Evolutionary conservation across 2,329 filamentous ascomycete species (phyloP), one percentile per base, ranked within the genome.

Genomic region (Pseudogymnoascus sp.): DNA sequence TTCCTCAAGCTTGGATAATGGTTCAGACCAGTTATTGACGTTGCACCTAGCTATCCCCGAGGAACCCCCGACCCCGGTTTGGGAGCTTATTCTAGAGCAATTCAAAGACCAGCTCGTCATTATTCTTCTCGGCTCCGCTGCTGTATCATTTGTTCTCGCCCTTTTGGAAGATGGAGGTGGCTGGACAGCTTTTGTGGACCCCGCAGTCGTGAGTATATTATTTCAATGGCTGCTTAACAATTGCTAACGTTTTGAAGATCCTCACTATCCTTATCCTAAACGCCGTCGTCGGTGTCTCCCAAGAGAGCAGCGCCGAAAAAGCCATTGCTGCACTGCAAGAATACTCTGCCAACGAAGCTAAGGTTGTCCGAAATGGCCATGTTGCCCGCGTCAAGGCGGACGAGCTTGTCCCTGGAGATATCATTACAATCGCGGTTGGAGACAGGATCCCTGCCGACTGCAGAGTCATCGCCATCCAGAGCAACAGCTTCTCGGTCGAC

Each of bases 101-200:
- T 99, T 99, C 83, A 97, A 99, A 78, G 94, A 99, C 75, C 94
- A 99, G 77, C 85, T 99, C 59, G 94, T 99, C 69, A 84, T 99
- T 62, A 99, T 99, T 70, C 82, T 99, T 21, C 84, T 99, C 60
- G 94, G 86, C 62, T 97, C 93, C 38, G 94, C 94, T 10, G 91
- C 89, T 18, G 88, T 99, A 37, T 97, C 94, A 1, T 97, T 99
- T 74, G 86, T 92, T 25, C 81, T 99, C 66, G 94, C 94, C 25
- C 82, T 99, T 11, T 92, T 99, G 69, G 94, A 99, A 75, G 89
- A 94, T 50, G 90, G 90, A 66, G 91, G 92, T 70, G 94, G 92
- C 70, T 97, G 92, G 92, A 92, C 92, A 67, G 94, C 93, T 37
- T 99, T 99, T 75, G 94, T 99, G 65, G 94, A 99, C 75, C 94